Percentiles rank a stretch among this genome's conserved stretches.
phyloP scores from a whole-genome alignment of 2,329 filamentous ascomycete species.

The Aspergillus candidus region DNA sequence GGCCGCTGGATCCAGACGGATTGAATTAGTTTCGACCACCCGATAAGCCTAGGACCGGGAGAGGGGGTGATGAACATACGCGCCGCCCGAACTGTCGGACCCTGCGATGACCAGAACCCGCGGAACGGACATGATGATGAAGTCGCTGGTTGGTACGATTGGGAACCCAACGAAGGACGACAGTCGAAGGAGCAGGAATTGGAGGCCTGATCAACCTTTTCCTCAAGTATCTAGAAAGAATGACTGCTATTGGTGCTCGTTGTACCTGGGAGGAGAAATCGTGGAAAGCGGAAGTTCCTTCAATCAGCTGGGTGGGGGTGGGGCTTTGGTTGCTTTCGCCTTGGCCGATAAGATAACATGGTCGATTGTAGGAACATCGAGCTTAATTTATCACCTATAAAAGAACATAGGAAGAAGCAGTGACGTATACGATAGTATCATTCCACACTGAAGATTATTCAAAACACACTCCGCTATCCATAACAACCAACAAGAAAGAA shows the following conservation, averaged over 20 bases:
- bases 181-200: no score
- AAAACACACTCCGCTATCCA: constrained; percentile 8
- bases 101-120: constrained; percentile 77
- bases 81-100: constrained; percentile 85
- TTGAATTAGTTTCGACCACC: constrained; percentile 9
- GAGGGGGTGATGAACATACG: constrained; percentile 50
- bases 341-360: no score
- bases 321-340: no score
- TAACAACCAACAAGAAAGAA: constrained; percentile 6
- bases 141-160: not conserved
- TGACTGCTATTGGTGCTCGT: not conserved
- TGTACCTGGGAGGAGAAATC: not conserved
- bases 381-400: no score
- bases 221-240: no score
- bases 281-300: not conserved
- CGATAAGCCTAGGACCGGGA: constrained; percentile 7
- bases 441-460: not conserved
- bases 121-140: constrained; percentile 32
- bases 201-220: no score
- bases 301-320: no score
- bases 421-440: no score
- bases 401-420: no score
- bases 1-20: constrained; percentile 55
- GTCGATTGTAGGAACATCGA: no score
- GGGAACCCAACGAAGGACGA: no score